A percentile compares a stretch with the other conserved stretches of the same genome.
phyloP scores from a whole-genome alignment of 768 basidiomycete species.

The Rhizopogon salebrosus region DNA sequence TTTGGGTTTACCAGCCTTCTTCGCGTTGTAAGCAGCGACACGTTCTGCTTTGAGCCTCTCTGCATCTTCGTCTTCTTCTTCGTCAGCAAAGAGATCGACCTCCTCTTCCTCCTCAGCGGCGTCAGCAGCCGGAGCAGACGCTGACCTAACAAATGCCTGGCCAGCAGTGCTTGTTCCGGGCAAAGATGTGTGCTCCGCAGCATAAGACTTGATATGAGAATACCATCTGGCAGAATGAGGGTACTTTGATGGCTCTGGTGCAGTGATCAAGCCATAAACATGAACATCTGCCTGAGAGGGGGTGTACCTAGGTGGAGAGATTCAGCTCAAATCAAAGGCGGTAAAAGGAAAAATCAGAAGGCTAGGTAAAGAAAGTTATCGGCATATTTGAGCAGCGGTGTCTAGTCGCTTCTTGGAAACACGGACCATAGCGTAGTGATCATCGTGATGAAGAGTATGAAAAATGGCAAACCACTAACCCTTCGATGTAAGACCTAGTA shows the following conservation, averaged over 20 bases:
- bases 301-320: conserved; percentile 54
- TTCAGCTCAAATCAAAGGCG: conserved; percentile 7
- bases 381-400: conserved; percentile 76
- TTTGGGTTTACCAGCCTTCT: conserved; percentile 91
- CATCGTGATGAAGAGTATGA: conserved; percentile 43
- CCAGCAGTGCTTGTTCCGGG: conserved; percentile 84
- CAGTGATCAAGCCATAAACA: conserved; percentile 78
- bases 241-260: conserved; percentile 57
- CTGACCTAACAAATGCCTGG: conserved; percentile 60
- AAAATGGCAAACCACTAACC: conserved; percentile 50
- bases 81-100: conserved; percentile 87
- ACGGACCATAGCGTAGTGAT: conserved; percentile 86
- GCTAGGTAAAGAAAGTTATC: conserved; percentile 66
- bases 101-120: conserved; percentile 46
- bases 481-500: conserved; percentile 85
- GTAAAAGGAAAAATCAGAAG: conserved; percentile 49
- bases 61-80: conserved; percentile 79
- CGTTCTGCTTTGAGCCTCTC: conserved; percentile 89
- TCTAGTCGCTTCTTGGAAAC: conserved; percentile 95
- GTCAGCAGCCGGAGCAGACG: conserved; percentile 39
- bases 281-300: conserved; percentile 93
- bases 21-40: conserved; percentile 87
- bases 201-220: conserved; percentile 87
- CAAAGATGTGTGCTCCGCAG: conserved; percentile 69
- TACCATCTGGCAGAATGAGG: conserved; percentile 90